These are phyloP conservation scores for Trichosporon ovoides DNA, from an alignment of 1,284 basidiomycete genomes.

Conservation along the genomic window DNA sequence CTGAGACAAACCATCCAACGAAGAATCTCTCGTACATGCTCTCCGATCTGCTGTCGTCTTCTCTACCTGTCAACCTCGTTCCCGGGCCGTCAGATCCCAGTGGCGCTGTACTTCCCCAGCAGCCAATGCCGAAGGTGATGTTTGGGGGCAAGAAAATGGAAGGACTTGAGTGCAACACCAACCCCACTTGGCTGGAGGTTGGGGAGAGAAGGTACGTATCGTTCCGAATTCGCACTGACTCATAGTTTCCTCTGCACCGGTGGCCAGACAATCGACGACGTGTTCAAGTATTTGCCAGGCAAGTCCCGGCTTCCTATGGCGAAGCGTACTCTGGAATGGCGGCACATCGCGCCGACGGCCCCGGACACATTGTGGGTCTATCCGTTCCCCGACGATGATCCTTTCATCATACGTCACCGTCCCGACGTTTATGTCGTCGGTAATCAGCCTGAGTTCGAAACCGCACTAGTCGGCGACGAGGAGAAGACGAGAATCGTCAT, in stretches of 20 bases:
- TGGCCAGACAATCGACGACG: conserved; percentile 90
- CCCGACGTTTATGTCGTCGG: conserved; percentile 92
- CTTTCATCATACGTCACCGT: conserved; percentile 76
- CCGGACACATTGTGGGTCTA: conserved; percentile 98
- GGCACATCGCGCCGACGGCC: conserved; percentile 94
- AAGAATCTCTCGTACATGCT: conserved; percentile 65
- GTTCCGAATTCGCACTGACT: conserved; percentile 40
- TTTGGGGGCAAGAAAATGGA: conserved; percentile 64
- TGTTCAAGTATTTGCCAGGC: conserved; percentile 72
- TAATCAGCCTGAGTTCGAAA: conserved; percentile 78
- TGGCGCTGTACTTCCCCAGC: conserved; percentile 84
- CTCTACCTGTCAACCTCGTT: conserved; percentile 73
- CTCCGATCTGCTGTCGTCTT: conserved; percentile 60
- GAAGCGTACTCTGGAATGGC: conserved; percentile 78
- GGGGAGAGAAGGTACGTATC: conserved; percentile 50
- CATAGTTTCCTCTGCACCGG: conserved; percentile 70
- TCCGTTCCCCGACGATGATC: conserved; percentile 81
- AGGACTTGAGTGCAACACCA: conserved; percentile 72
- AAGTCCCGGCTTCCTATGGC: conserved; percentile 63
- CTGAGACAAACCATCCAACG: conserved; percentile 68
- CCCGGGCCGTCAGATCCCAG: conserved; percentile 84
- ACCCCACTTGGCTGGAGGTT: conserved; percentile 76
- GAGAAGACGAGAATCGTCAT: conserved; percentile 65
- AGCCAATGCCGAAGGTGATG: conserved; percentile 85
- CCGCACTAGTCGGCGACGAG: conserved; percentile 57